phyloP scores from a whole-genome alignment of 2,329 filamentous ascomycete genomes.

The Colletotrichum higginsianum region DNA sequence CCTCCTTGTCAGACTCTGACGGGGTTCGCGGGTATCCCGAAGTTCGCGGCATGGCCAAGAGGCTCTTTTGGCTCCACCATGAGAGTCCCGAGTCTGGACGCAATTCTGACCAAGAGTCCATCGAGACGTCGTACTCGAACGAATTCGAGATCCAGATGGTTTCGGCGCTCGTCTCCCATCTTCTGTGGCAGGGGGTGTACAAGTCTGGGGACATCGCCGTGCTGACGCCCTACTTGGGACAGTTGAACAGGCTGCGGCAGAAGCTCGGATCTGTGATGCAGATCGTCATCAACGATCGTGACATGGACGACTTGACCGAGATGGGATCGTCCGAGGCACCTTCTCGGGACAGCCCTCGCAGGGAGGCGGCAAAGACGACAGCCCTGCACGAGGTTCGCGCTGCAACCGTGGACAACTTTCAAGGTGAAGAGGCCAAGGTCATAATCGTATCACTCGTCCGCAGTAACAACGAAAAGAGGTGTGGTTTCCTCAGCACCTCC shows the following conservation, averaged over 20 bases:
- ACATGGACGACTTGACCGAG: constrained; percentile 68
- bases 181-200: constrained; percentile 77
- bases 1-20: constrained; percentile 65
- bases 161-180: constrained; percentile 72
- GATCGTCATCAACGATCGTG: constrained; percentile 75
- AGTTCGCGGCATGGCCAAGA: constrained; percentile 67
- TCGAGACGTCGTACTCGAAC: constrained; percentile 67
- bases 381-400: constrained; percentile 66
- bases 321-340: constrained; percentile 48
- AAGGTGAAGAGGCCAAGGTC: constrained; percentile 82
- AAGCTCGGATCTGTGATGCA: constrained; percentile 66
- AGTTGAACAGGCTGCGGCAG: constrained; percentile 66
- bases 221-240: constrained; percentile 75
- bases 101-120: constrained; percentile 47
- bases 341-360: not conserved
- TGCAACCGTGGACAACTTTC: constrained; percentile 82
- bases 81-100: constrained; percentile 38
- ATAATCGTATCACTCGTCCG: constrained; percentile 80
- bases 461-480: constrained; percentile 71
- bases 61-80: constrained; percentile 76
- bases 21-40: constrained; percentile 57
- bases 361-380: constrained; percentile 46
- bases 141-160: constrained; percentile 76
- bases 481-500: constrained; percentile 76
- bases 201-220: constrained; percentile 75